These are phyloP conservation scores for Kwoniella mangroviensis DNA, from an alignment of 768 basidiomycete genomes.

Conservation along the genomic window DNA sequence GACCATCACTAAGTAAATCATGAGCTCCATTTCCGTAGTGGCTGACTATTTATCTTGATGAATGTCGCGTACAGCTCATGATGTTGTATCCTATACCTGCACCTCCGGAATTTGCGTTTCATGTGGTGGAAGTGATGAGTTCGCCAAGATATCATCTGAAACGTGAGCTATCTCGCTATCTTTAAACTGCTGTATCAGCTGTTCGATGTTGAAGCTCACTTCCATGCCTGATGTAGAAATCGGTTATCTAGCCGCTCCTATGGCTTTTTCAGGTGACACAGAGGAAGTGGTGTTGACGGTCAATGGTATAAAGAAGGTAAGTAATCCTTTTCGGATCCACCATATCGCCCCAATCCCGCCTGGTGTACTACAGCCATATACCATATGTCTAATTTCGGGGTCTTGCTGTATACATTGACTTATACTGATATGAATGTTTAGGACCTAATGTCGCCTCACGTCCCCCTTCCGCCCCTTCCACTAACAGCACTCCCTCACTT, in stretches of 20 bases:
- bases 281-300: constrained; percentile 98
- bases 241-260: constrained; percentile 92
- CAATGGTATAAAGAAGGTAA: constrained; percentile 63
- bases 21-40: no score
- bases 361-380: no score
- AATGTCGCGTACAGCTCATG: constrained; percentile 84
- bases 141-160: constrained; percentile 89
- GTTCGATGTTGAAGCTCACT: no score
- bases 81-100: constrained; percentile 89
- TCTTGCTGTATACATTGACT: no score
- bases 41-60: no score
- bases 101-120: constrained; percentile 91
- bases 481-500: constrained; percentile 55
- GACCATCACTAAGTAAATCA: no score
- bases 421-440: not conserved
- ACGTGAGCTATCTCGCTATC: no score
- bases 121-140: constrained; percentile 98
- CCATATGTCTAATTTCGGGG: no score
- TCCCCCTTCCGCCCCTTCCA: constrained; percentile 47
- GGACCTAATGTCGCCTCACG: constrained; percentile 51
- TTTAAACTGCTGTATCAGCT: no score
- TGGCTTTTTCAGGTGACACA: constrained; percentile 87
- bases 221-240: constrained; percentile 62
- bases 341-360: no score
- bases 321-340: not conserved